Base-by-base conservation (phyloP, 768 basidiomycete species). In the Podaxis carcinomalis region DNA sequence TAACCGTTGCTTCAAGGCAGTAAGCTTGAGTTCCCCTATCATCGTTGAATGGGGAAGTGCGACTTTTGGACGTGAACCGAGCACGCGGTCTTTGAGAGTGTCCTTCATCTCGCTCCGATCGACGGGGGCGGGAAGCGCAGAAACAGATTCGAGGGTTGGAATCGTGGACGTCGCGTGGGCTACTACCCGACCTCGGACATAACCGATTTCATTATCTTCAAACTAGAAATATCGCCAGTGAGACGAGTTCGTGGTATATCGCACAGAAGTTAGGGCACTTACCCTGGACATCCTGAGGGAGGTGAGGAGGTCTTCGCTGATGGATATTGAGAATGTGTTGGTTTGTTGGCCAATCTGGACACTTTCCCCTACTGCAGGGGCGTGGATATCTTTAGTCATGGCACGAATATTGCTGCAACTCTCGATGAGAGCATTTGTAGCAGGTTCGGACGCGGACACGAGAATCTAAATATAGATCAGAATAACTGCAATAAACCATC, bases 151-250 rank as follows among this genome's bases (percentile, higher is more conserved):
- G 28, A 99, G 86, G 13, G 88, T 84, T 1, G 96, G 95, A 57
- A 98, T 88, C 4, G 87, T 92, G 2, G 95, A 93, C 63, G 88
- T 93, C 16, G 93, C 87, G 59, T 92, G 89, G 32, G 88, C 84
- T 3, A 89, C 81, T 35, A 98, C 86, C n/a, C 90, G 85, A 21
- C 97, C 97, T 21, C 87, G 86, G 47, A 99, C 87, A 72, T 88
- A 95, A 16, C 92, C 94, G 49, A 99, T 90, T 73, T 98, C 95
- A 68, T 95, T 98, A 71, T 98, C 96, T 68, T 98, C 97, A 70
- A 97, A 98, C 95, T 98, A 67, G 35, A 59, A 60, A 32, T 32
- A 32, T 32, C 36, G 14, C 51, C 9, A 25, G 47, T 61, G 0
- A 64, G 50, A 2, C 42, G 36, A 28, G 35, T 23, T 42, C 50